A percentile compares a stretch with the other conserved stretches of the same genome.
Evolutionary conservation across 345 rosid genomes (phyloP).

Genomic region (Bruguiera parviflora): DNA sequence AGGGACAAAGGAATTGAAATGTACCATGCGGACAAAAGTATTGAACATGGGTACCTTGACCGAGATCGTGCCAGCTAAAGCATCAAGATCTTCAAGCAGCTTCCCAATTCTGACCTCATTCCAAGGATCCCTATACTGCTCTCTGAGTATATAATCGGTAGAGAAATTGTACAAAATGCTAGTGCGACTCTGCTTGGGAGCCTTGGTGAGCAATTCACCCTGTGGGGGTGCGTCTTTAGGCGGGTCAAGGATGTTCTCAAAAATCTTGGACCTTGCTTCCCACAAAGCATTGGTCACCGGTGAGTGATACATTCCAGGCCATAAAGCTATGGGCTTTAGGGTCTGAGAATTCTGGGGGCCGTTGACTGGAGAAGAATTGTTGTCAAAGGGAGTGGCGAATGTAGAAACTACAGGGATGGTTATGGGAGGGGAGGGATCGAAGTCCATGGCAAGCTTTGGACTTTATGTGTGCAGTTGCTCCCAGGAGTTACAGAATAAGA

Average conservation of each 20-base stretch:
- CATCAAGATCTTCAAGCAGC: constrained; percentile 89
- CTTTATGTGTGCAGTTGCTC: not conserved
- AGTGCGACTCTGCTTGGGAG: constrained; percentile 67
- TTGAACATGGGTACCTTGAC: constrained; percentile 50
- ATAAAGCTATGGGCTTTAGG: constrained; percentile 67
- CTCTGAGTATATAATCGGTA: constrained; percentile 58
- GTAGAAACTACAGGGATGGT: constrained; percentile 65
- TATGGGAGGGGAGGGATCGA: constrained; percentile 33
- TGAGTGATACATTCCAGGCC: constrained; percentile 92
- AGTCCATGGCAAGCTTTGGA: constrained; percentile 14
- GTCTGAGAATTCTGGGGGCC: constrained; percentile 20
- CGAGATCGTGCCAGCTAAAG: constrained; percentile 85
- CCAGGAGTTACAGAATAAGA: not conserved
- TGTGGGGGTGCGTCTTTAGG: constrained; percentile 84
- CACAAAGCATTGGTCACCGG: constrained; percentile 78
- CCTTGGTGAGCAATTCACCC: constrained; percentile 54
- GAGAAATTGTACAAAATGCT: constrained; percentile 65
- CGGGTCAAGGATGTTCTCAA: constrained; percentile 70
- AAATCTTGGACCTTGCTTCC: constrained; percentile 72
- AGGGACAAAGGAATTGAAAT: not conserved
- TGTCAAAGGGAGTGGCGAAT: constrained; percentile 48
- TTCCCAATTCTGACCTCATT: constrained; percentile 85
- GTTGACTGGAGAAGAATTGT: constrained; percentile 6
- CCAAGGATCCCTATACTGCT: constrained; percentile 90
- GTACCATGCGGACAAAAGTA: too few species aligned